Conservation (phyloP, 2,329 filamentous ascomycete genomes). For the Coniochaeta sp. region DNA sequence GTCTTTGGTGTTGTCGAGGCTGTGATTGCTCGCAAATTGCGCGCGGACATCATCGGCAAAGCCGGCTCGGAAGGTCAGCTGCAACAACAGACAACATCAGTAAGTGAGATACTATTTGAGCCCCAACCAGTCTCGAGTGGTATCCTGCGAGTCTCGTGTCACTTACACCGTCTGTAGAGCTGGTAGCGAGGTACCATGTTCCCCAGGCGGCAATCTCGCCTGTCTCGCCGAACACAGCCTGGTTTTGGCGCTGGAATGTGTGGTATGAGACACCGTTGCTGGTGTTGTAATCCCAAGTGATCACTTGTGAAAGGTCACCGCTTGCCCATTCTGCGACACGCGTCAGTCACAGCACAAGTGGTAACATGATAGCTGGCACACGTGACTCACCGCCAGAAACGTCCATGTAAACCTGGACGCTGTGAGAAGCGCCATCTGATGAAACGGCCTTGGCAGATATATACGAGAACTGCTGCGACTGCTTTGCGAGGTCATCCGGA, state of each 20-base stretch:
- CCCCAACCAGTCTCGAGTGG: neutral
- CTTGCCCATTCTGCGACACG: slow-evolving; percentile 58
- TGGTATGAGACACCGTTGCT: slow-evolving; percentile 52
- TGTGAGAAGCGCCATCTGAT: slow-evolving; percentile 52
- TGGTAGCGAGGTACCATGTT: slow-evolving; percentile 66
- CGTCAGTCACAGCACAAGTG: neutral
- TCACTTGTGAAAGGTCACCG: slow-evolving; percentile 46
- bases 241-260: slow-evolving; percentile 49
- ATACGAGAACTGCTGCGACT: slow-evolving; percentile 66
- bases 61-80: slow-evolving; percentile 65
- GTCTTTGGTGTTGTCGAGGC: slow-evolving; percentile 58
- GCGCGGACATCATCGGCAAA: slow-evolving; percentile 55
- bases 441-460: slow-evolving; percentile 56
- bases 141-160: neutral
- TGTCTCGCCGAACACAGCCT: slow-evolving; percentile 60
- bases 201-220: slow-evolving; percentile 75
- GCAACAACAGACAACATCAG: slow-evolving; percentile 8
- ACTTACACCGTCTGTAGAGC: slow-evolving; percentile 38
- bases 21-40: slow-evolving; percentile 56
- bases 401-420: slow-evolving; percentile 65
- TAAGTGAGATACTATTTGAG: slow-evolving; percentile 6
- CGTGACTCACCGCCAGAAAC: slow-evolving; percentile 53
- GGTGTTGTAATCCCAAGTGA: slow-evolving; percentile 55
- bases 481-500: slow-evolving; percentile 55
- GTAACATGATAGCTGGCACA: neutral